Evolutionary conservation across 805 yeast genomes (phyloP), one percentile per base, ranked within the genome.

Genomic region (Ogataea paraovalis): DNA sequence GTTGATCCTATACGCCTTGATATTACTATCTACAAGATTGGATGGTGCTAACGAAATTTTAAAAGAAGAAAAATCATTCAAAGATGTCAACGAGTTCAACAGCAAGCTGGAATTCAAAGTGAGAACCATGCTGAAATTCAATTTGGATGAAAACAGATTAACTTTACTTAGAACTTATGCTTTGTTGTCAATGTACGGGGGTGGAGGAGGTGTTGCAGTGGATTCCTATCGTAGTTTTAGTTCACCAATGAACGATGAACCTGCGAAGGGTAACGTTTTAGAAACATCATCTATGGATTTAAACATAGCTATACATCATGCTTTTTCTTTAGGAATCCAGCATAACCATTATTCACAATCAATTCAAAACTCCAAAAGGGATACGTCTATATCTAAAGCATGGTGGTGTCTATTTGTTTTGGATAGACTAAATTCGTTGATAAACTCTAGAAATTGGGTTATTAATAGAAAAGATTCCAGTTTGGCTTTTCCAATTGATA

Each of bases 321-420:
- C 74, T 14, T 62, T 61, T 27, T 61, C 70, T 3, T 58, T 71
- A 13, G 73, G 74, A 5, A 55, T 71, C 22, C 74, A 71, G 38
- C 74, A 69, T 43, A 53, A 46, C 28, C 56, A 56, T 28, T 53
- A 51, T 33, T 47, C 54, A 40, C 28, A 37, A 44, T 39, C 43
- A 6, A 23, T 39, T 10, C 43, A 39, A n/a, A 44, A 33, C 33
- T 44, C 46, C 14, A 56, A 53, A 37, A 47, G 48, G 21, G 58
- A 54, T 40, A 54, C 58, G 1, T 50, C 58, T 3, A 54, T 51
- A 18, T 54, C 58, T 13, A 54, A 52, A 23, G 68, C 69, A 30
- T 70, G 72, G 72, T 71, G 75, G 75, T 54, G 68, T 38, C 44
- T 70, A 16, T 68, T 70, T 60, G 61, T 73, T 37, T 56, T 70